Base-by-base conservation (phyloP, 2,329 filamentous ascomycete genomes). In the Aureobasidium sp. region DNA sequence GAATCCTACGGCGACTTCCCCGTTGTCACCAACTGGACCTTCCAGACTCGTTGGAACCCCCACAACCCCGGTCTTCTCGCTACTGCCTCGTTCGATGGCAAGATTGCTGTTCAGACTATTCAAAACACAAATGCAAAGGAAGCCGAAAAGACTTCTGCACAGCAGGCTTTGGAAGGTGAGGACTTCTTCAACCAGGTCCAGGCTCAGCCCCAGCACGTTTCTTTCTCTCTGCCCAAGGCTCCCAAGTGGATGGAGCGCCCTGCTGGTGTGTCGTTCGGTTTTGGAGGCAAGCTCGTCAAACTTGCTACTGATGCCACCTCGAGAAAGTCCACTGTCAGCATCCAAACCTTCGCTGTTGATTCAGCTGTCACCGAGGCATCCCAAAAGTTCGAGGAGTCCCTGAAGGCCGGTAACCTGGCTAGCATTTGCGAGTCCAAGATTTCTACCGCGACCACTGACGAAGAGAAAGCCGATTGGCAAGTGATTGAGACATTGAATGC, bases 1-100 rank as follows among this genome's bases (percentile, higher is more conserved):
- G 83, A 93, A 66, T 78, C 81, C 11, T 86, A 90, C 58, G 93
- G 94, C 59, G 91, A 97, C 70, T 91, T 97, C 65, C 90, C 91
- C 4, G 89, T 96, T 63, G 90, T 95, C 51, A 96, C 91, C n/a
- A 98, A 97, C 70, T 98, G 93, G 91, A 95, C 90, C 5, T 98
- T 98, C 75, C 84, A 91, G 66, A 95, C 93, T 4, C 81, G 85
- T 57, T 97, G 94, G 79, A 90, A 95, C 68, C 93, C 93, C 25
- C 84, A 88, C 61, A 95, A 98, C 69, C 91, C 93, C 10, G 88
- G 84, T 65, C 77, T 98, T 55, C 88, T 91, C 45, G 94, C 94
- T 16, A 97, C 93, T 16, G 93, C 94, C 8, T 95, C 91, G 2
- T 97, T 97, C 61, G 93, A 98, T 65, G 93, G 94, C 62, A 96